Evolutionary conservation across 2,329 filamentous ascomycete species (phyloP).

Genomic region (Aspergillus phoenicis): DNA sequence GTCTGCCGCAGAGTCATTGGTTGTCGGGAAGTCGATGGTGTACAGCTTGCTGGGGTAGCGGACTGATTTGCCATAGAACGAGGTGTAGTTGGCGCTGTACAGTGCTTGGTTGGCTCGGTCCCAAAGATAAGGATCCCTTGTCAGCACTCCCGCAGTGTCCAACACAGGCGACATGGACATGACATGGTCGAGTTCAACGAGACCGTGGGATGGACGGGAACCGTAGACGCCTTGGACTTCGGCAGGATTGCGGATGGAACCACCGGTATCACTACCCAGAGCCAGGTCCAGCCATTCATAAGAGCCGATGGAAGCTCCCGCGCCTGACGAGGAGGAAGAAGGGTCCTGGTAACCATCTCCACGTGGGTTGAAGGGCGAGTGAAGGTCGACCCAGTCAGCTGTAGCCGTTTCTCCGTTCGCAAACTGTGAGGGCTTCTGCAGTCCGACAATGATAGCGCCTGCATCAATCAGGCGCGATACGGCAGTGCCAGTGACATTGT

Average conservation of each 20-base stretch:
- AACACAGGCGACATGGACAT: constrained; percentile 50
- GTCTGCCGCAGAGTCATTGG: constrained; percentile 36
- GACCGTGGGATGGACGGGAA: constrained; percentile 52
- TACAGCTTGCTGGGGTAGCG: constrained; percentile 15
- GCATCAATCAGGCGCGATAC: constrained; percentile 60
- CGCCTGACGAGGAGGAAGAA: constrained; percentile 27
- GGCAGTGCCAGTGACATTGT: constrained; percentile 51
- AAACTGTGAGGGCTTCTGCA: constrained; percentile 32
- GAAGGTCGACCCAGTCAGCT: constrained; percentile 33
- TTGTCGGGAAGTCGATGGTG: constrained; percentile 41
- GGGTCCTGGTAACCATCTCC: constrained; percentile 42
- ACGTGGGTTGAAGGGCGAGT: constrained; percentile 37
- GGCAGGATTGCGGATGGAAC: constrained; percentile 50
- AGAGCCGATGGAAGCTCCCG: constrained; percentile 32
- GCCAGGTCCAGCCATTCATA: constrained; percentile 52
- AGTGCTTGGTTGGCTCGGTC: constrained; percentile 47
- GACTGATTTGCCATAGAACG: constrained; percentile 36
- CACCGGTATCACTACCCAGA: constrained; percentile 48
- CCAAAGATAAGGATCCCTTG: constrained; percentile 27
- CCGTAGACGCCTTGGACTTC: constrained; percentile 55
- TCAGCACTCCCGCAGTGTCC: constrained; percentile 51
- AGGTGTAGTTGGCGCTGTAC: constrained; percentile 47
- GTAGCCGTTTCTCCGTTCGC: constrained; percentile 27
- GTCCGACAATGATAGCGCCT: constrained; percentile 52
- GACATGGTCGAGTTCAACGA: constrained; percentile 51